Percentiles rank a stretch among this genome's conserved stretches.
phyloP scores from a whole-genome alignment of 441 rosid species.

The Viola pubescens region DNA sequence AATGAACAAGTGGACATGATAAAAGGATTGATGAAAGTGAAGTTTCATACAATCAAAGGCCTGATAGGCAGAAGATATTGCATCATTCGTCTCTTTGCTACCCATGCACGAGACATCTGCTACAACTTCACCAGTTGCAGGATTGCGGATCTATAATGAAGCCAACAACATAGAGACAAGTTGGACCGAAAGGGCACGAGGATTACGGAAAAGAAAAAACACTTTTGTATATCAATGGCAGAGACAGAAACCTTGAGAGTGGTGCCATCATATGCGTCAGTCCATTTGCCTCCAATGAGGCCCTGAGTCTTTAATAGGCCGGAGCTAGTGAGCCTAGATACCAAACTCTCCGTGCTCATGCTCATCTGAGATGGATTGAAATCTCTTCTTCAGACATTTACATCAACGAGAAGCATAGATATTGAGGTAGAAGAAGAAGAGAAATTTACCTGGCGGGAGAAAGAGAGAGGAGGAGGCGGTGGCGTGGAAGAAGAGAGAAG shows the following conservation, averaged over 20 bases:
- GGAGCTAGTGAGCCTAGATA: slow-evolving; percentile 37
- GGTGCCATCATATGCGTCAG: slow-evolving; percentile 62
- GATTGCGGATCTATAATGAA: slow-evolving; percentile 63
- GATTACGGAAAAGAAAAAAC: not conserved
- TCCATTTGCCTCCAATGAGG: slow-evolving; percentile 85
- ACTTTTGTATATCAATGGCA: not conserved
- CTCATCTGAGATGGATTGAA: slow-evolving; percentile 36
- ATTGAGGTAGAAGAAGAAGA: not conserved
- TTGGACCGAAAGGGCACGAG: too few relatives aligned
- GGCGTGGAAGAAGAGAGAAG: not conserved
- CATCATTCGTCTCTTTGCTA: slow-evolving; percentile 70
- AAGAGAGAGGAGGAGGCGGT: too few relatives aligned
- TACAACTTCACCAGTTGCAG: slow-evolving; percentile 75
- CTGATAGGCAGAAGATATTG: slow-evolving; percentile 70
- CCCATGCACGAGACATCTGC: slow-evolving; percentile 86
- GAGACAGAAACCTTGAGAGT: slow-evolving; percentile 51
- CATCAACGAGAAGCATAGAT: too few relatives aligned
- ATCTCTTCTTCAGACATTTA: not conserved
- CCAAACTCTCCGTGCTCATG: slow-evolving; percentile 39
- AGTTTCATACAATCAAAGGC: slow-evolving; percentile 59
- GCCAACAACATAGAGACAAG: too few relatives aligned
- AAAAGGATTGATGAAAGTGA: not conserved
- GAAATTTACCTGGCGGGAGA: too few relatives aligned
- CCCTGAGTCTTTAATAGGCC: slow-evolving; percentile 65
- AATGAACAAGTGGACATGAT: too few relatives aligned